These are phyloP conservation scores for Lachancea fermentati DNA, from an alignment of 805 yeast species.

Conservation along the genomic window DNA sequence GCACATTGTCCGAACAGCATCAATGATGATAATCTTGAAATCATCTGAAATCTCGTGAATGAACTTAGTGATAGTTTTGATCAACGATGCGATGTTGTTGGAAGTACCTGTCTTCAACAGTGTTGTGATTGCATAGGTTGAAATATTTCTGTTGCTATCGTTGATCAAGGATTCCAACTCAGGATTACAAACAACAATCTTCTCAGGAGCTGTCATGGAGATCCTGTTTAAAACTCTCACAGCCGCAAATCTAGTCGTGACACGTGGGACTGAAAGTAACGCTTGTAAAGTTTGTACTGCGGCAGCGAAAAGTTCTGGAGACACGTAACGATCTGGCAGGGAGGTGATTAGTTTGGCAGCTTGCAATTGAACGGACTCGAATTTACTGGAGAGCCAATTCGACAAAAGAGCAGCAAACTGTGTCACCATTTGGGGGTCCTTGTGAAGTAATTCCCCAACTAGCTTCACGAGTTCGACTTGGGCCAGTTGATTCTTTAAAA, in stretches of 20 bases:
- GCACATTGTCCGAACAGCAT: constrained; percentile 88
- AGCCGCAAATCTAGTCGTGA: constrained; percentile 88
- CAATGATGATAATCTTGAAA: constrained; percentile 89
- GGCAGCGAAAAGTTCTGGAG: constrained; percentile 58
- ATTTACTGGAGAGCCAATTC: constrained; percentile 69
- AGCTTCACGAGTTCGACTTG: constrained; percentile 79
- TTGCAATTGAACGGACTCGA: constrained; percentile 88
- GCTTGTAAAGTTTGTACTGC: constrained; percentile 72
- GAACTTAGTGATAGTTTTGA: constrained; percentile 78
- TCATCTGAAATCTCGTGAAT: constrained; percentile 95
- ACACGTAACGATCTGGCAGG: constrained; percentile 47
- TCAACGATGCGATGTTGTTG: constrained; percentile 81
- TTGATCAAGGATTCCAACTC: constrained; percentile 84
- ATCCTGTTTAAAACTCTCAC: constrained; percentile 82
- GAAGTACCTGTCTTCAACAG: constrained; percentile 91
- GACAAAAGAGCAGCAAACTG: constrained; percentile 49
- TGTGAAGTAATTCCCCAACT: constrained; percentile 64
- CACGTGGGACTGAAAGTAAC: constrained; percentile 80
- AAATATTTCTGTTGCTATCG: constrained; percentile 85
- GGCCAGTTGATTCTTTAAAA: constrained; percentile 76
- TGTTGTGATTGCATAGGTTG: constrained; percentile 96
- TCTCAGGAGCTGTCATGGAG: constrained; percentile 77
- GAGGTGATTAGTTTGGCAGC: constrained; percentile 58
- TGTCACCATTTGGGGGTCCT: constrained; percentile 56
- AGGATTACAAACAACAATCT: constrained; percentile 67